Conservation (phyloP, 108 stramenopile genomes). For the Licmophora abbreviata region DNA sequence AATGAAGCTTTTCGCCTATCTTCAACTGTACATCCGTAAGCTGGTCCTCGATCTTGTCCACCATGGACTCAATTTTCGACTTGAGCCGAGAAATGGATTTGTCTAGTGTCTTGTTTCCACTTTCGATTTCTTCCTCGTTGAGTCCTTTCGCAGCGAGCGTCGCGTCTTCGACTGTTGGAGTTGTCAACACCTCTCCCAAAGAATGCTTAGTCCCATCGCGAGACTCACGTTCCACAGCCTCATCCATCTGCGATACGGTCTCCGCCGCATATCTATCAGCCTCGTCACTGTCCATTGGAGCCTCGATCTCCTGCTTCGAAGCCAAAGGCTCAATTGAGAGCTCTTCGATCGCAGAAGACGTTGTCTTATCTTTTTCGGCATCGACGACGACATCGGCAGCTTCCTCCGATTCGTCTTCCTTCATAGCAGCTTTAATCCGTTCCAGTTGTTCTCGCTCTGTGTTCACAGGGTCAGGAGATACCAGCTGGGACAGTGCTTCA, state of each 20-base stretch:
- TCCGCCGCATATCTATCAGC: conserved; percentile 22
- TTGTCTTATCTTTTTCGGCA: conserved; percentile 8
- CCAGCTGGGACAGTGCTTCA: conserved; percentile 72
- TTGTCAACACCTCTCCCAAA: background rate
- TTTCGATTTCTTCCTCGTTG: conserved; percentile 9
- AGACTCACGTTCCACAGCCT: background rate
- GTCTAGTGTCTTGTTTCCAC: conserved; percentile 31
- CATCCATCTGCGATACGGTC: conserved; percentile 26
- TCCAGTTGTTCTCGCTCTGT: conserved; percentile 67
- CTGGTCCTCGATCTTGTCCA: conserved; percentile 86
- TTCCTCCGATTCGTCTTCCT: conserved; percentile 23
- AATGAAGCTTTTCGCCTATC: conserved; percentile 93
- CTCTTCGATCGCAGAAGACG: no score
- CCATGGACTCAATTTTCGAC: conserved; percentile 81
- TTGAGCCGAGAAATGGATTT: conserved; percentile 65
- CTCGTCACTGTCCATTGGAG: conserved; percentile 18
- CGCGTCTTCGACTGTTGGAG: background rate
- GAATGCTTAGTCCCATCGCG: no score
- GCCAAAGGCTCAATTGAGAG: conserved; percentile 2
- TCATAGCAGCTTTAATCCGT: conserved; percentile 61
- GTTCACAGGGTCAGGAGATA: conserved; percentile 70
- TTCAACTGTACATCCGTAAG: conserved; percentile 79
- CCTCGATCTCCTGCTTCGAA: conserved; percentile 1
- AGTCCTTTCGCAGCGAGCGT: background rate
- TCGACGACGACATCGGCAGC: conserved; percentile 2